Evolutionary conservation across 306 rosid genomes (phyloP).

Genomic region (Medicago ruthenica): DNA sequence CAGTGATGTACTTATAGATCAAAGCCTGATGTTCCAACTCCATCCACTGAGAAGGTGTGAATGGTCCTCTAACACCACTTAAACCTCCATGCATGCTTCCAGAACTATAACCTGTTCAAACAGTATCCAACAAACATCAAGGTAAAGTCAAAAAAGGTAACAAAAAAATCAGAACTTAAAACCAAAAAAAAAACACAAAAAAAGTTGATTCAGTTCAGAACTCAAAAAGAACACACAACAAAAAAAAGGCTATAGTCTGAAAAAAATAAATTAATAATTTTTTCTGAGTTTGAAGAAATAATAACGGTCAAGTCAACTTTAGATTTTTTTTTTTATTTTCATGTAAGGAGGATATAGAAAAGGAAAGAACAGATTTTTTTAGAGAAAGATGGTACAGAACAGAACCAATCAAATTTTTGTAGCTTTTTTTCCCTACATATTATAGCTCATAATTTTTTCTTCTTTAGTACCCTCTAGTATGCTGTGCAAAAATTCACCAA

Average conservation of each 20-base stretch:
- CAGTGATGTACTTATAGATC: conserved; percentile 90
- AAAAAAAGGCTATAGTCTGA: conserved; percentile 32
- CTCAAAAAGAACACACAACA: not conserved
- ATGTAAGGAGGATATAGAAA: conserved; percentile 29
- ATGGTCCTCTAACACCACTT: conserved; percentile 63
- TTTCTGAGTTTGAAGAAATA: conserved; percentile 16
- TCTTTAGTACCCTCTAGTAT: conserved; percentile 44
- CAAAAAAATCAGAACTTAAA: not conserved
- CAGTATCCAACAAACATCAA: conserved; percentile 8
- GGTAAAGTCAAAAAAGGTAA: not conserved
- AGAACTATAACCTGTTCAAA: conserved; percentile 54
- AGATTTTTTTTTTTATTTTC: not conserved
- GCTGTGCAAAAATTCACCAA: conserved; percentile 41
- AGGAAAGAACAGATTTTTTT: conserved; percentile 39
- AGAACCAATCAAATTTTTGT: conserved; percentile 50
- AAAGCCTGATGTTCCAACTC: conserved; percentile 94
- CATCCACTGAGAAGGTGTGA: conserved; percentile 97
- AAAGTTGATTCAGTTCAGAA: conserved; percentile 8
- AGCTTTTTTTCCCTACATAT: conserved; percentile 17
- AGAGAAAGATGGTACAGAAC: conserved; percentile 38
- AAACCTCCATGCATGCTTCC: conserved; percentile 69
- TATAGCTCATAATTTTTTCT: conserved; percentile 45
- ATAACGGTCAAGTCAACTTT: conserved; percentile 43
- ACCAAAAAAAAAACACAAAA: not conserved
- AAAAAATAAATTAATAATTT: conserved; percentile 37